phyloP scores from a whole-genome alignment of 2,329 filamentous ascomycete species.

The Calonectria pteridis region DNA sequence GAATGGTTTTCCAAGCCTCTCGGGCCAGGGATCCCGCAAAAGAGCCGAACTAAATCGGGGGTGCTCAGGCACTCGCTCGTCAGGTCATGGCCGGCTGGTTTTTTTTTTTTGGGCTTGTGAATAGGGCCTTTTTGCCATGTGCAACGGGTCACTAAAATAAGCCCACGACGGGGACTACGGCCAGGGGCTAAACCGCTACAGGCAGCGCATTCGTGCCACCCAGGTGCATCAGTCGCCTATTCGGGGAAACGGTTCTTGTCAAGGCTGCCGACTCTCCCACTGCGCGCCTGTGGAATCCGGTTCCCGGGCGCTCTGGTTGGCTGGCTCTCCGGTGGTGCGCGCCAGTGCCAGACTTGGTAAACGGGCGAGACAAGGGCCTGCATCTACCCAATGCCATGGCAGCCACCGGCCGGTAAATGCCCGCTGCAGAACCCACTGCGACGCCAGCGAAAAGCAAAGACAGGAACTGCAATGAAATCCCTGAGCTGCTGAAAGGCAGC shows the following conservation, averaged over 20 bases:
- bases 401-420: background rate
- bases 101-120: slow-evolving; percentile 7
- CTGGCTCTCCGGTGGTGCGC: background rate
- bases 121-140: slow-evolving; percentile 23
- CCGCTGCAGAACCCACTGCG: slow-evolving; percentile 5
- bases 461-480: slow-evolving; percentile 2
- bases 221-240: background rate
- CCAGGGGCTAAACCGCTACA: background rate
- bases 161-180: slow-evolving; percentile 19
- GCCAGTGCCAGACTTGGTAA: background rate
- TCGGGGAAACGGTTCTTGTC: background rate
- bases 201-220: background rate
- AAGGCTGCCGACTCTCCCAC: background rate
- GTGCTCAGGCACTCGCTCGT: slow-evolving; percentile 9
- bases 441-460: slow-evolving; percentile 8
- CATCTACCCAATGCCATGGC: background rate
- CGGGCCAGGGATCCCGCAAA: background rate
- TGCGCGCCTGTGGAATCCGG: background rate
- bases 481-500: slow-evolving; percentile 7
- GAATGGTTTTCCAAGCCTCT: slow-evolving; percentile 16
- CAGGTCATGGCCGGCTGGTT: background rate
- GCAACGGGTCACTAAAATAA: slow-evolving; percentile 17
- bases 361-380: background rate
- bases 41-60: slow-evolving; percentile 5
- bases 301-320: background rate